A percentile compares a stretch with the other conserved stretches of the same genome.
These are phyloP conservation scores for Polygonum maritimum DNA, from an alignment of 148 eudicot genomes.

Conservation along the genomic window DNA sequence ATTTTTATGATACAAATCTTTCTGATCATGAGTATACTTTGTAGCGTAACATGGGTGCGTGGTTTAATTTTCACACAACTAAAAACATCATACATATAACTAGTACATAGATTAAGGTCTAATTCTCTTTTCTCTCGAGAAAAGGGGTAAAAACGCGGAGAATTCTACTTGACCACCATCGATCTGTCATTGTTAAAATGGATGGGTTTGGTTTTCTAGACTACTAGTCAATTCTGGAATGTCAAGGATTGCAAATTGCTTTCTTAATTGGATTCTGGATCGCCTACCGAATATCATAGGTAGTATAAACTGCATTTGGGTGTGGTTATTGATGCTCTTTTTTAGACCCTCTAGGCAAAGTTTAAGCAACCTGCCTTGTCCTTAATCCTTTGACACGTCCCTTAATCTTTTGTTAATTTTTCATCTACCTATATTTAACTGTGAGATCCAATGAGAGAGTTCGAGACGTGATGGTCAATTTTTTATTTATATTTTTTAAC, in stretches of 20 bases:
- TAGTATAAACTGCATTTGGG: constrained; percentile 5
- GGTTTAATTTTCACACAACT: no score
- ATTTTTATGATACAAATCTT: no score
- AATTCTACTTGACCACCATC: neutral
- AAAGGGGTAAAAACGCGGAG: neutral
- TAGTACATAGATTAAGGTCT: no score
- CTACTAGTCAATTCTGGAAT: neutral
- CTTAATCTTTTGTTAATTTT: neutral
- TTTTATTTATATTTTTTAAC: neutral
- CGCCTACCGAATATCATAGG: neutral
- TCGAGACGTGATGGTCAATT: constrained; percentile 21
- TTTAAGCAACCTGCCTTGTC: constrained; percentile 10
- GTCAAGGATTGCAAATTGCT: neutral
- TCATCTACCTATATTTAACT: neutral
- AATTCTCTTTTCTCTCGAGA: no score
- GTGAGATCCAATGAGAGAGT: constrained; percentile 35
- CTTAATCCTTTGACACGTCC: constrained; percentile 10
- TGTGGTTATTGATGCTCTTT: neutral
- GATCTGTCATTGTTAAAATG: neutral
- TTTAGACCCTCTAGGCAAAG: neutral
- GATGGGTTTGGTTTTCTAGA: neutral
- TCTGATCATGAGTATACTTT: no score
- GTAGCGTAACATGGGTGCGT: no score
- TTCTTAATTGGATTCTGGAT: neutral
- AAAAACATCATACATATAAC: no score